Evolutionary conservation across 768 basidiomycete species (phyloP), one percentile per base, ranked within the genome.

Genomic region (Leccinellum luteum): DNA sequence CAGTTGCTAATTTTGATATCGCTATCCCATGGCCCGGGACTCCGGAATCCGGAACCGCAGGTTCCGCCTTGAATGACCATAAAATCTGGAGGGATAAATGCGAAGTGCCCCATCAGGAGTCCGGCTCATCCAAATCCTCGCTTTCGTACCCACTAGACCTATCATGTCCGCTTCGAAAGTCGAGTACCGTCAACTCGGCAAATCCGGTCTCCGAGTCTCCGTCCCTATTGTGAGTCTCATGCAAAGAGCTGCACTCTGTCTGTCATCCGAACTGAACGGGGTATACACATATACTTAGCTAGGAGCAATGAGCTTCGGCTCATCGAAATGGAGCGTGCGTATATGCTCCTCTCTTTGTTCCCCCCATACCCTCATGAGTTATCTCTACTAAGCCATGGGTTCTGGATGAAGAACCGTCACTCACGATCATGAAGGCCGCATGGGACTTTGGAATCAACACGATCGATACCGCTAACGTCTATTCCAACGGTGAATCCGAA

Each of bases 401-500:
- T 38, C 58, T 68, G 8, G 64, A 61, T 2, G 67, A 68, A 52
- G 66, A 65, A 4, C 54, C 73, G 28, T 67, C 70, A 1, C 54
- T 71, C 19, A 57, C 63, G 53, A 68, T 76, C 60, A 56, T 78
- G 57, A 74, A 76, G 60, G 64, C 65, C 23, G 75, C 78, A 3
- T 77, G 67, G 65, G 71, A 76, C n/a, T 57, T 65, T 30, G 77
- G 77, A 5, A 69, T 78, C 53, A 74, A 68, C 52, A 75, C 72
- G 6, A 71, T 72, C 31, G 76, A 78, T 58, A 75, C 76, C 1
- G 69, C 75, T 34, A 73, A 76, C 35, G 28, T 69, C 31, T 30
- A 30, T 28, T 66, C 65, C 21, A 65, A 68, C 51, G 72, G 72
- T 31, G 65, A 67, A 34, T 75, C 73, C 3, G 76, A 77, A 61